A percentile compares a stretch with the other conserved stretches of the same genome.
Conservation (phyloP, 805 yeast genomes). For the Zygotorulaspora danielsina region DNA sequence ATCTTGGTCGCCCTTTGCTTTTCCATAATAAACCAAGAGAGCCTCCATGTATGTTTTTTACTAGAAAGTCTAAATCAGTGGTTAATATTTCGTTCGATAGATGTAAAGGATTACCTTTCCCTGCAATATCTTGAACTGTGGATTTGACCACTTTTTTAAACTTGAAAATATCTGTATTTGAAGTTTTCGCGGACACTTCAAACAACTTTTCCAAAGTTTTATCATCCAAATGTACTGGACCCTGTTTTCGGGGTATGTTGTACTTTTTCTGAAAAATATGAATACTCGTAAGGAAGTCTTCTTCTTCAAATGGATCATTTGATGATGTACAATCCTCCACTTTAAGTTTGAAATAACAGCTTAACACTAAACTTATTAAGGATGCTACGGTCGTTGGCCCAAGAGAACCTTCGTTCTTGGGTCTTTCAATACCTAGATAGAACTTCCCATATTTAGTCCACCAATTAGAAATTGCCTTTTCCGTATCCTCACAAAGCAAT, state of each 20-base stretch:
- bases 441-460: constrained; percentile 67
- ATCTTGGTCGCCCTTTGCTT: constrained; percentile 45
- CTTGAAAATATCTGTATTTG: constrained; percentile 44
- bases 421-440: constrained; percentile 30
- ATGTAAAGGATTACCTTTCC: constrained; percentile 36
- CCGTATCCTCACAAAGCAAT: constrained; percentile 71
- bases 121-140: constrained; percentile 63
- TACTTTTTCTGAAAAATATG: constrained; percentile 74
- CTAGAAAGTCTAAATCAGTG: constrained; percentile 35
- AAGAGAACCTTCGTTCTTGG: constrained; percentile 47
- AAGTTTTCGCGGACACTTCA: constrained; percentile 43
- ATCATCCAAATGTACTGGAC: constrained; percentile 52
- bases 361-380: constrained; percentile 68
- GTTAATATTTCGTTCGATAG: constrained; percentile 39
- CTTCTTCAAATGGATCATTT: constrained; percentile 79
- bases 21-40: constrained; percentile 44
- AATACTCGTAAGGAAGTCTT: constrained; percentile 60
- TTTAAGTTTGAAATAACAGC: constrained; percentile 62
- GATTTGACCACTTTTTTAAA: constrained; percentile 65
- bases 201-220: constrained; percentile 49
- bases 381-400: constrained; percentile 73
- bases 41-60: constrained; percentile 34
- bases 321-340: constrained; percentile 56
- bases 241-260: constrained; percentile 39
- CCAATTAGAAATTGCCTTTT: constrained; percentile 69